Percentiles rank a stretch among this genome's conserved stretches.
These are phyloP conservation scores for Eurotiales sp. DNA, from an alignment of 2,329 filamentous ascomycete species.

Conservation along the genomic window DNA sequence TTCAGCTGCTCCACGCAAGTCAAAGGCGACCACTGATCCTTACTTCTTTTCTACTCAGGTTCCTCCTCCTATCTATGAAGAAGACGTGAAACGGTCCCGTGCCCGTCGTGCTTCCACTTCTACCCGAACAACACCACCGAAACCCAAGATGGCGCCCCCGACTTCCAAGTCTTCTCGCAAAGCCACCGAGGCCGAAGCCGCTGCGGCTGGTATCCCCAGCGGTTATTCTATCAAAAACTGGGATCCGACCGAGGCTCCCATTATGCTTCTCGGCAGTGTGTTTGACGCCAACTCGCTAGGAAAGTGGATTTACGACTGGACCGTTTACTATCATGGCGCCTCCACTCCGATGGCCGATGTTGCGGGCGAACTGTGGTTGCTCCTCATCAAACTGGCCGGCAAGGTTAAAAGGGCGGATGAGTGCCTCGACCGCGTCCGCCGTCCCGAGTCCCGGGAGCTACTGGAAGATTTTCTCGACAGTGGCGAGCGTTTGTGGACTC, in stretches of 20 bases:
- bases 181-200: conserved; percentile 64
- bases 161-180: conserved; percentile 40
- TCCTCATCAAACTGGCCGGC: conserved; percentile 87
- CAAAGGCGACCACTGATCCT: conserved; percentile 46
- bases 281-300: conserved; percentile 97
- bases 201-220: conserved; percentile 66
- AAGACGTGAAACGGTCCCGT: conserved; percentile 49
- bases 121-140: conserved; percentile 38
- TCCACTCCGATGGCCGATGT: conserved; percentile 81
- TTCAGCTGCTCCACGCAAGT: conserved; percentile 19
- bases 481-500: conserved; percentile 80
- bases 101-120: conserved; percentile 54
- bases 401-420: conserved; percentile 92
- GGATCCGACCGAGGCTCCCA: conserved; percentile 91
- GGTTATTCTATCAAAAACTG: conserved; percentile 98
- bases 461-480: conserved; percentile 87
- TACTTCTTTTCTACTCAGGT: conserved; percentile 52
- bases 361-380: conserved; percentile 90
- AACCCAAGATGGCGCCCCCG: conserved; percentile 38
- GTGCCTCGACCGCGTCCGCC: conserved; percentile 67
- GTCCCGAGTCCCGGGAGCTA: conserved; percentile 69
- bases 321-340: conserved; percentile 81
- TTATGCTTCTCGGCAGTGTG: conserved; percentile 89
- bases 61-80: conserved; percentile 50
- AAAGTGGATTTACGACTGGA: conserved; percentile 99